Evolutionary conservation across 2,329 filamentous ascomycete genomes (phyloP), one percentile per base, ranked within the genome.

Genomic region (Colletotrichum acutatum): DNA sequence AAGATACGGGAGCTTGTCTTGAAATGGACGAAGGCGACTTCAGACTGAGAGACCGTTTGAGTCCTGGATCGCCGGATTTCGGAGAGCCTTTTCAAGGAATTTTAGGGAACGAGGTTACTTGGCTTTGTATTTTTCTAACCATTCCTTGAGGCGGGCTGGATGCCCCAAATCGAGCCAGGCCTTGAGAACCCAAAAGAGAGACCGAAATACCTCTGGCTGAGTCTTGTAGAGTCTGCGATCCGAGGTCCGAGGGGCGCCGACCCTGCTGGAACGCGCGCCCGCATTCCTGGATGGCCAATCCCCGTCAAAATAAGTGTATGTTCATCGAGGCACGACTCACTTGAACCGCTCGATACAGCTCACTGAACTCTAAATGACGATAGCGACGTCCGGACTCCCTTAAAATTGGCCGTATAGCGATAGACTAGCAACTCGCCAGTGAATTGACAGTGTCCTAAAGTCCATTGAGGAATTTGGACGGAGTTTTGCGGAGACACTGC

Each of bases 251-350:
- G 24, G 52, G 52, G 42, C 11, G 42, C 42, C 8, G 42, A 49
- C 42, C 19, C n/a, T 60, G 60, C 49, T 72, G 70, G 66, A 65
- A 72, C 59, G 60, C 66, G 32, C 24, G 22, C 54, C 56, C 16
- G 30, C 52, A 49, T 64, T 56, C 54, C 65, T 54, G 46, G 66
- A 72, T 42, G 66, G 66, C 24, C 16, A 70, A 32, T 56, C 66
- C 37, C 70, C 66, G 70, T 60, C 66, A 59, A 65, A 72, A 64
- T 42, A 49, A 46, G 6, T 60, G 37, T 22, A 30, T 70, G 54
- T 69, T 37, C 56, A 60, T 72, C 46, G 59, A 72, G 32, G 52
- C 59, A 72, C 59, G 66, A 56, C 66, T 60, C 54, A 60, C 46
- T 56, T 24, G 42, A 70, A 28, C 42, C 52, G 64, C 53, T 64